These are phyloP conservation scores for Ceratocystis alfenasii DNA, from an alignment of 2,329 filamentous ascomycete species.

Conservation along the genomic window DNA sequence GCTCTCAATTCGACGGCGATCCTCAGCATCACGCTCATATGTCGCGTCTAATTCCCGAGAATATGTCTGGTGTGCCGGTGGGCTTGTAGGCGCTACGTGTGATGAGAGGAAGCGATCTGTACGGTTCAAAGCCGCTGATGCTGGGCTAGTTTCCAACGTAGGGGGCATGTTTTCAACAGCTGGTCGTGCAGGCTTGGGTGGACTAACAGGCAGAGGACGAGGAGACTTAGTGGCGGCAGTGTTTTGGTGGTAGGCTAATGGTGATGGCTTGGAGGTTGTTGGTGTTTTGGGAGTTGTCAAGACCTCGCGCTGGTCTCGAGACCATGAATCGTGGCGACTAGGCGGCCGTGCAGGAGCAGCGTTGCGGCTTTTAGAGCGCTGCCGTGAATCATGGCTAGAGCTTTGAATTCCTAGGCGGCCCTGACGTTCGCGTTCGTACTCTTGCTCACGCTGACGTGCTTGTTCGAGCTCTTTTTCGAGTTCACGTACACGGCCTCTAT, in stretches of 20 bases:
- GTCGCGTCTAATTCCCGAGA: constrained; percentile 44
- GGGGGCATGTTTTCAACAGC: constrained; percentile 23
- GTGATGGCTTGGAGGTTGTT: constrained; percentile 15
- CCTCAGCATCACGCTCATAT: constrained; percentile 51
- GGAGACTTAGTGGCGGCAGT: constrained; percentile 26
- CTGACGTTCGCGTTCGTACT: constrained; percentile 48
- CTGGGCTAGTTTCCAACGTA: constrained; percentile 26
- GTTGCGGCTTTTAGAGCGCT: constrained; percentile 34
- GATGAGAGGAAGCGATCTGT: constrained; percentile 46
- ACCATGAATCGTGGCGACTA: constrained; percentile 52
- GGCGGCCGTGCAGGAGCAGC: constrained; percentile 31
- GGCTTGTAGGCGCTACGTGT: constrained; percentile 31
- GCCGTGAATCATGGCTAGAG: constrained; percentile 24
- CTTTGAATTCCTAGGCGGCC: constrained; percentile 32
- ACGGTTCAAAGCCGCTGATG: constrained; percentile 27
- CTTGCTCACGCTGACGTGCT: constrained; percentile 49
- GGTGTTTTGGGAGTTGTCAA: constrained; percentile 34
- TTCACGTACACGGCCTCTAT: constrained; percentile 62
- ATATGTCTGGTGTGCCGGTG: constrained; percentile 38
- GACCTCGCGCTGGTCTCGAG: constrained; percentile 51
- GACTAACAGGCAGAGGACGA: constrained; percentile 37
- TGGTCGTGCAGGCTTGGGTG: constrained; percentile 8
- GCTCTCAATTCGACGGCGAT: constrained; percentile 47
- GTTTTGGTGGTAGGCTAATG: constrained; percentile 38
- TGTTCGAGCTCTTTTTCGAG: constrained; percentile 61